Evolutionary conservation across 805 yeast species (phyloP).

Genomic region (Kodamaea kakaduensis): DNA sequence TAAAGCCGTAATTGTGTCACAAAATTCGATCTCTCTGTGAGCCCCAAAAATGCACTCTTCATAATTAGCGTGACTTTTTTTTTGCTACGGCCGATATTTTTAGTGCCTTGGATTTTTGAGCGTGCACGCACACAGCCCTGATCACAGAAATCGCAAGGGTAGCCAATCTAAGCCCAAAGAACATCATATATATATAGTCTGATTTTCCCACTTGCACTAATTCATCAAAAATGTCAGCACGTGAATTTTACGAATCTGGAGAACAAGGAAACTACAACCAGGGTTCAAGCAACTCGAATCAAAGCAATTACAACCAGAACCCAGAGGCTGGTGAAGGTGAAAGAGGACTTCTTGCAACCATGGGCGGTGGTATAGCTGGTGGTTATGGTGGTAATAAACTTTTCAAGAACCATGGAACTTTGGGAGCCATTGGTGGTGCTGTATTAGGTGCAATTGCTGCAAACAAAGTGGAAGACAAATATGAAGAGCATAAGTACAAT

Average conservation of each 20-base stretch:
- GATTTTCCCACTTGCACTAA: too few species aligned
- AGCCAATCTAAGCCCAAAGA: too few species aligned
- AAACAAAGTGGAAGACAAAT: conserved; percentile 23
- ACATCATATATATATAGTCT: too few species aligned
- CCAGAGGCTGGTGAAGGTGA: conserved; percentile 21
- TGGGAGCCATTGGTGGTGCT: conserved; percentile 30
- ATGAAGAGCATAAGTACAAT: conserved; percentile 14
- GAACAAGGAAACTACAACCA: conserved; percentile 22
- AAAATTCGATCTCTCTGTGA: too few species aligned
- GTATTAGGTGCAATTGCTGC: conserved; percentile 28
- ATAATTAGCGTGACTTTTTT: too few species aligned
- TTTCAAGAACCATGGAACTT: conserved; percentile 22
- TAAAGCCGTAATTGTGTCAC: too few species aligned
- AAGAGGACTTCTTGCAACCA: conserved; percentile 24
- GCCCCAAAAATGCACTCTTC: too few species aligned
- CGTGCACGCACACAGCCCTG: too few species aligned
- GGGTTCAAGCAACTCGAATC: conserved; percentile 18
- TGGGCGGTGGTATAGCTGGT: conserved; percentile 30
- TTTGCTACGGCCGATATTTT: too few species aligned
- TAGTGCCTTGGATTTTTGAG: too few species aligned
- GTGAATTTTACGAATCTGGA: conserved; percentile 26
- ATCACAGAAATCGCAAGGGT: too few species aligned
- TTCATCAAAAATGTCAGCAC: conserved; percentile 21
- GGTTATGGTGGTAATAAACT: conserved; percentile 27
- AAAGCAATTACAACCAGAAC: conserved; percentile 20